These are phyloP conservation scores for Leishmania gerbilli DNA, from an alignment of 208 protist genomes.

Conservation along the genomic window DNA sequence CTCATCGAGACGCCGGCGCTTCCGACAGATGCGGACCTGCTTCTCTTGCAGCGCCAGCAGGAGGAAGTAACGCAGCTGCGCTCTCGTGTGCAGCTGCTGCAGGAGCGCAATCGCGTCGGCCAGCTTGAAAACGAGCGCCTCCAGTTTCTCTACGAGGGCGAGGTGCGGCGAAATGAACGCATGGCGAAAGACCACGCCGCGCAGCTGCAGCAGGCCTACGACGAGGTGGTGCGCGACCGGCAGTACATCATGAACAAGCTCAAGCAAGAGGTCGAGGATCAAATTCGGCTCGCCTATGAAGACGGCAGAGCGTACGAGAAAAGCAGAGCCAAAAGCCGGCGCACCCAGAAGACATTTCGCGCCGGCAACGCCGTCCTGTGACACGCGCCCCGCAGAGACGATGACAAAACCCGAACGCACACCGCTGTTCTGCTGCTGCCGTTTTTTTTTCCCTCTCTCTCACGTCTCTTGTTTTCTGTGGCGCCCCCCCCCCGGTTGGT, in stretches of 20 bases:
- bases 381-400: not conserved
- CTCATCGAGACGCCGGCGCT: slow-evolving; percentile 21
- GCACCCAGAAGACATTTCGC: slow-evolving; percentile 7
- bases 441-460: not conserved
- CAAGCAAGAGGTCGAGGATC: slow-evolving; percentile 67
- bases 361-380: slow-evolving; percentile 11
- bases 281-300: slow-evolving; percentile 71
- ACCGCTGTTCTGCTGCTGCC: not conserved
- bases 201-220: slow-evolving; percentile 75
- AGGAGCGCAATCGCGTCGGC: slow-evolving; percentile 47
- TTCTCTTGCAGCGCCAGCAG: slow-evolving; percentile 56
- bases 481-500: not conserved
- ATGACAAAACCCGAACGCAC: not conserved
- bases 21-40: slow-evolving; percentile 51
- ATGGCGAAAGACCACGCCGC: slow-evolving; percentile 60
- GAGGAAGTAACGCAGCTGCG: slow-evolving; percentile 51
- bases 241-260: slow-evolving; percentile 66
- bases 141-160: slow-evolving; percentile 48
- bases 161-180: slow-evolving; percentile 65
- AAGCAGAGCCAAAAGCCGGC: slow-evolving; percentile 12
- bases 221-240: slow-evolving; percentile 75
- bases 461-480: not conserved
- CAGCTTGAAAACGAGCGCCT: slow-evolving; percentile 57
- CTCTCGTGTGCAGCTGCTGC: slow-evolving; percentile 36
- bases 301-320: slow-evolving; percentile 68